Evolutionary conservation across 192 early-diverging fungal species (phyloP), one percentile per base, ranked within the genome.

Genomic region (Phycomyces nitens): DNA sequence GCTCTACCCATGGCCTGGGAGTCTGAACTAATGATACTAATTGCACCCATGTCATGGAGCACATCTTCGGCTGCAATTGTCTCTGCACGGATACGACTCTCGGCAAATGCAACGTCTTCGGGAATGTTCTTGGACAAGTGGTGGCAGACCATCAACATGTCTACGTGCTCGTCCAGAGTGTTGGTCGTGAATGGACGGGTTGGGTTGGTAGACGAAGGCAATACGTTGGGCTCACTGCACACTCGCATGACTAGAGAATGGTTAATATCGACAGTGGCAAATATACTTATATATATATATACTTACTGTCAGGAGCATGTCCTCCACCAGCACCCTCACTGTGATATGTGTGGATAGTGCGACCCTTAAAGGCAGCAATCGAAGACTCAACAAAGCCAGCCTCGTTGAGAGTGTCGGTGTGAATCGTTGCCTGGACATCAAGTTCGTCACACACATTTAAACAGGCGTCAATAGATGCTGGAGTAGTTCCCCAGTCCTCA

Each of bases 81-180:
- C 70, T 99, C 95, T 11, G 89, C 95, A 18, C 96, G 84, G 69
- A 99, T 99, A 39, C 96, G 82, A 64, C 87, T 89, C 70, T 99
- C 96, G 7, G 96, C 96, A 82, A 99, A 99, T 12, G 94, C 89
- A 22, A 99, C 88, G 71, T 99, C 96, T 72, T 99, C 96, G 9
- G 96, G 93, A 47, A 99, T 88, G 57, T 87, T 86, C 74, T 88
- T 90, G 62, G 89, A 90, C 59, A 99, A 78, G 66, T 99, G 96
- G 73, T 99, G 96, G 73, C 96, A 99, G 5, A 97, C 92, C 95
- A 97, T 96, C 18, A 99, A 81, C 96, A 99, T 97, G 66, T 99
- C 96, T 21, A 99, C 83, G 72, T 99, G 96, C 70, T 99, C 96
- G 74, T 99, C 96, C 49, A 96, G 79, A 18, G 96, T 99, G 79